Evolutionary conservation across 441 rosid genomes (phyloP).

Genomic region (Populus hybrid): DNA sequence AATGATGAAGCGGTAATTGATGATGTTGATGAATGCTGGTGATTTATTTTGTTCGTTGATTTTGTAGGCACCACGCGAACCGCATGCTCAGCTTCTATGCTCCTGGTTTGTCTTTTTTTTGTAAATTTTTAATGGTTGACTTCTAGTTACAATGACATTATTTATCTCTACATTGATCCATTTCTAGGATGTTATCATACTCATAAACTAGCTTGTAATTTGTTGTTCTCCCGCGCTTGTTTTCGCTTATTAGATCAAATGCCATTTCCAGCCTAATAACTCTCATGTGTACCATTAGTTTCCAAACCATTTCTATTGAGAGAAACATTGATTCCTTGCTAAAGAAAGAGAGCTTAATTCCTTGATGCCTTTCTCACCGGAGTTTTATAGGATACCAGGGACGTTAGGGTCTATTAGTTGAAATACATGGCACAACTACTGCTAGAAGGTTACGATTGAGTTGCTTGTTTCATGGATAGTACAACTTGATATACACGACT

Average conservation of each 20-base stretch:
- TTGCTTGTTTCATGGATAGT: background rate
- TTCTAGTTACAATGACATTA: background rate
- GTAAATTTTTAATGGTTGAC: background rate
- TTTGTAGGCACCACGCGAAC: conserved; percentile 86
- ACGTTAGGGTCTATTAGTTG: background rate
- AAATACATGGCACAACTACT: background rate
- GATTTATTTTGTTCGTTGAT: background rate
- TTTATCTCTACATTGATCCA: background rate
- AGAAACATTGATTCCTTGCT: background rate
- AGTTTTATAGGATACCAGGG: background rate
- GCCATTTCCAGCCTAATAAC: background rate
- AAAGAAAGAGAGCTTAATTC: background rate
- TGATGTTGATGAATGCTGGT: conserved; percentile 8
- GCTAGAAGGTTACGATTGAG: background rate
- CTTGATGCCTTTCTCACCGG: background rate
- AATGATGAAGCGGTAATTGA: background rate
- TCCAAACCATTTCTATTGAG: background rate
- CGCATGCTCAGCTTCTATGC: conserved; percentile 98
- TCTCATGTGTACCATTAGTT: background rate
- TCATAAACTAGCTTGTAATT: background rate
- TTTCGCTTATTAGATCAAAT: background rate
- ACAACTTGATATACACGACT: background rate
- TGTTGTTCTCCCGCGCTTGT: background rate
- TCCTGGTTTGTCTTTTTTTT: conserved; percentile 54
- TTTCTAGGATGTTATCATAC: background rate